Evolutionary conservation across 73 alveolate genomes (phyloP).

Genomic region (Paraurostyla sp.): DNA sequence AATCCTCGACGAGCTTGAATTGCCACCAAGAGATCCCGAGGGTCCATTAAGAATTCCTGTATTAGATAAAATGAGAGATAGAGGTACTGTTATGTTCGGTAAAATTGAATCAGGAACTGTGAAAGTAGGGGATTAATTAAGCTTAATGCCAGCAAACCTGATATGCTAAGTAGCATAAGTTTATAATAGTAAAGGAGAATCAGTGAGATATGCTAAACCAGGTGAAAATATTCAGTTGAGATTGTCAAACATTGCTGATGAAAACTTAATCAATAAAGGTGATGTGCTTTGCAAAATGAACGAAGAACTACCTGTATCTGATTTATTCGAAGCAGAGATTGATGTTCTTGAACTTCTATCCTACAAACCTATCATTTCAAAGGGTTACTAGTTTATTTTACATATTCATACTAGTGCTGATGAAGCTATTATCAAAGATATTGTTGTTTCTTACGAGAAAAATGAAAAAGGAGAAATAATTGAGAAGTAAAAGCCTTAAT

Average conservation of each 20-base stretch:
- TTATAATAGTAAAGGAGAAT: constrained; percentile 84
- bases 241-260: constrained; percentile 89
- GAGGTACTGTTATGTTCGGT: constrained; percentile 94
- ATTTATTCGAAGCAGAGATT: constrained; percentile 75
- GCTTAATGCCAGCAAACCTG: constrained; percentile 80
- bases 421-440: constrained; percentile 86
- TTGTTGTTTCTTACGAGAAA: constrained; percentile 63
- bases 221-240: constrained; percentile 95
- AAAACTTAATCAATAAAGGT: constrained; percentile 91
- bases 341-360: constrained; percentile 69
- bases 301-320: constrained; percentile 78
- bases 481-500: constrained; percentile 76
- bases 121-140: constrained; percentile 80
- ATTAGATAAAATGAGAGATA: constrained; percentile 94
- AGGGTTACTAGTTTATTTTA: constrained; percentile 80
- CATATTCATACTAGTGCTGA: constrained; percentile 94
- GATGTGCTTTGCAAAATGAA: constrained; percentile 90
- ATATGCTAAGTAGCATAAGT: constrained; percentile 80
- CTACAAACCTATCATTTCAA: constrained; percentile 73
- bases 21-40: constrained; percentile 94
- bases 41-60: constrained; percentile 97
- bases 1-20: constrained; percentile 90
- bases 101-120: constrained; percentile 95
- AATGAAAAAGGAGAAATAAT: constrained; percentile 60
- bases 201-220: constrained; percentile 92